These are phyloP conservation scores for Vaccinium macrocarpon DNA, from an alignment of 148 eudicot genomes.

Conservation along the genomic window DNA sequence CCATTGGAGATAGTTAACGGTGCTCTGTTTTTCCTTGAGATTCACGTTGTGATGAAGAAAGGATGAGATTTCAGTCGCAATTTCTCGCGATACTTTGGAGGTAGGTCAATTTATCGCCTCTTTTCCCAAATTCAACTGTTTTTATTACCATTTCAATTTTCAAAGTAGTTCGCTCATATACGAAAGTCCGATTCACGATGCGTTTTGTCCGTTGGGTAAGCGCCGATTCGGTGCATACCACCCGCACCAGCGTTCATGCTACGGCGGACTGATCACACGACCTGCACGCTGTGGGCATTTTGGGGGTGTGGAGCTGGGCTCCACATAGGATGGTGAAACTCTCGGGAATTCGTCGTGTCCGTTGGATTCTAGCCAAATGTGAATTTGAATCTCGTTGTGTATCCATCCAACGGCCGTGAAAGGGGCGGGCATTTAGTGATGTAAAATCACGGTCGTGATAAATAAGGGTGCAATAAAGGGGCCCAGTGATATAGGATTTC, in stretches of 20 bases:
- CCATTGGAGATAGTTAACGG: slow-evolving; percentile 6
- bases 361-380: not conserved
- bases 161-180: not conserved
- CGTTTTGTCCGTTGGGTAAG: not conserved
- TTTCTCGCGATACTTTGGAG: not conserved
- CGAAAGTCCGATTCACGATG: slow-evolving; percentile 1
- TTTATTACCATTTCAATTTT: not conserved
- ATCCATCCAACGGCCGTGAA: slow-evolving; percentile 6
- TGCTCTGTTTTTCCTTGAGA: slow-evolving; percentile 11
- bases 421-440: not conserved
- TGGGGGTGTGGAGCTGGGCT: not conserved
- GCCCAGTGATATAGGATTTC: no score
- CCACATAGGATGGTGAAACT: not conserved
- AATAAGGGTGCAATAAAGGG: not conserved
- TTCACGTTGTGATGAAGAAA: not conserved
- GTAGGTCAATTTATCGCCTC: not conserved
- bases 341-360: not conserved
- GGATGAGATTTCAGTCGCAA: not conserved
- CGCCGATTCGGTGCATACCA: not conserved
- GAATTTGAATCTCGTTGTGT: not conserved
- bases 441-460: not conserved
- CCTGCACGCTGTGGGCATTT: not conserved
- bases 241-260: not conserved
- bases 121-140: not conserved
- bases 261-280: not conserved